Base-by-base conservation (phyloP, 2,329 filamentous ascomycete genomes). In the Diaporthe amygdali region DNA sequence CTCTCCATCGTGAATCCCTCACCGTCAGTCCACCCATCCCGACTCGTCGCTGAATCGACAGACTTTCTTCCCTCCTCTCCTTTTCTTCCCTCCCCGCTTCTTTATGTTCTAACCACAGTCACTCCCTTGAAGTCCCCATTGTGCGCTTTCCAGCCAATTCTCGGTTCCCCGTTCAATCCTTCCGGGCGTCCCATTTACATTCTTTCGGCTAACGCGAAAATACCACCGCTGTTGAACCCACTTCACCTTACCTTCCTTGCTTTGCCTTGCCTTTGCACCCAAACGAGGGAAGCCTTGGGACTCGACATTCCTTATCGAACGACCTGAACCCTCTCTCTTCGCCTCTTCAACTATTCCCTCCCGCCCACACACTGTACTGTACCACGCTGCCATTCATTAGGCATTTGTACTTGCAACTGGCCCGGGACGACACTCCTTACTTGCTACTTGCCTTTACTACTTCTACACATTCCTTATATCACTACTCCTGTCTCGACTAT, bases 161-260 rank as follows among this genome's bases (percentile, higher is more conserved):
- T 74, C 73, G 77, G 79, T 77, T 82, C 81, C 83, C 84, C 85
- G 84, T 84, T 77, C 85, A 87, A 84, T 87, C 85, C 78, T 86
- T 87, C 80, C 84, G 81, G 81, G 81, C 82, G 80, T 80, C 75
- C 80, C 79, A 82, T 84, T 83, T 70, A 79, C 84, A 81, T 80
- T 82, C 81, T 78, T 82, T 81, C 74, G 75, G 74, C 77, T 77
- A 75, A 69, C 70, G 70, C 70, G 76, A 75, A 75, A 72, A 74
- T 68, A 73, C 68, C 72, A 72, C 67, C 66, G 74, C 73, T 71
- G 72, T 73, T 66, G 74, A 66, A 66, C 71, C 70, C 66, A 71
- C 63, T 66, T 73, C 81, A 83, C 81, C 75, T 70, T 81, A n/a
- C 54, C 47, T 30, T 52, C 52, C 64, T 56, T 47, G 30, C 44